phyloP scores from a whole-genome alignment of 345 rosid genomes.

The Punica granatum region DNA sequence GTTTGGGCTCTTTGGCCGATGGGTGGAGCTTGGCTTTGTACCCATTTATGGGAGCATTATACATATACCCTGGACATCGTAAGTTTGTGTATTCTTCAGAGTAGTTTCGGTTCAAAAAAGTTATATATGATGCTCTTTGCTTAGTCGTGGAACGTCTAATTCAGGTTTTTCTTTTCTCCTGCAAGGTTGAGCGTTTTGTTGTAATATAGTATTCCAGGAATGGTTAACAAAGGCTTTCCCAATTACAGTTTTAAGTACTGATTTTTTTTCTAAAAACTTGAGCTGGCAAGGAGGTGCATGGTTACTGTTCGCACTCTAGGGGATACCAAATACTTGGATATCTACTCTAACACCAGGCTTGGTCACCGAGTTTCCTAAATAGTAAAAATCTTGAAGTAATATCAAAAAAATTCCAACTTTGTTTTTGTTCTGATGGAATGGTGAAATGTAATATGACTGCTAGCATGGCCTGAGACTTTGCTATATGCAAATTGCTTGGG shows the following conservation, averaged over 20 bases:
- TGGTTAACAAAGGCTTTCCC: too few species aligned
- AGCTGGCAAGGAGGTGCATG: too few species aligned
- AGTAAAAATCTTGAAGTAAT: too few species aligned
- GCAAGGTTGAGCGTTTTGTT: too few species aligned
- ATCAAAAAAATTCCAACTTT: neutral
- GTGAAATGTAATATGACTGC: neutral
- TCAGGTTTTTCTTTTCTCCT: neutral
- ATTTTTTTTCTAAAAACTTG: too few species aligned
- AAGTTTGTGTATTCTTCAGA: conserved; percentile 15
- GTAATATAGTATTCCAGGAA: too few species aligned
- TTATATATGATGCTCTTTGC: neutral
- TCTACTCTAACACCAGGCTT: too few species aligned
- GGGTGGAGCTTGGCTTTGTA: conserved; percentile 99
- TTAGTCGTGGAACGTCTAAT: neutral
- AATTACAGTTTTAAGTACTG: too few species aligned
- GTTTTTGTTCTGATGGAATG: neutral
- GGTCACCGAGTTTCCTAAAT: neutral
- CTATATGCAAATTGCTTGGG: neutral
- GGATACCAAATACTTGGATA: too few species aligned
- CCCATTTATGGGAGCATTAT: conserved; percentile 95
- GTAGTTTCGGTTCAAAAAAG: neutral
- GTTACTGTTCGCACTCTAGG: too few species aligned
- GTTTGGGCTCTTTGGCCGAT: conserved; percentile 97
- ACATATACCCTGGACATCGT: conserved; percentile 79
- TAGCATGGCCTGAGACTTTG: neutral